Base-by-base conservation (phyloP, 257 asterid genomes). In the Fraxinus americana region DNA sequence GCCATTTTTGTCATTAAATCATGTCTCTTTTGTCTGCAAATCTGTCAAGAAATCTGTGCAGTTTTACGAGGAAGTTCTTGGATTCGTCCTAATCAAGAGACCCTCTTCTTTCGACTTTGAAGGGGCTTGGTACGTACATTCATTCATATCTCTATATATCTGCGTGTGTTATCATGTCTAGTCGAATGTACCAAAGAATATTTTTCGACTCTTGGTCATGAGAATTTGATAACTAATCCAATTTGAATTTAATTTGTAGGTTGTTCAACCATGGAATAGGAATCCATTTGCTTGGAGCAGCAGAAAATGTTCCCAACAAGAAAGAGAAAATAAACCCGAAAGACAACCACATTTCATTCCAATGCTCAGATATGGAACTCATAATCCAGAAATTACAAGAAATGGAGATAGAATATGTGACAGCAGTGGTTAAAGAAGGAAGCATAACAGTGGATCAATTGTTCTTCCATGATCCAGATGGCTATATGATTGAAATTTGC, bases 311-410 rank as follows among this genome's bases (percentile, higher is more conserved):
- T 14, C 39, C 72, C 65, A 72, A 82, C 48, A 75, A 70, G 78
- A 79, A 75, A 23, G 63, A 41, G 9, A 30, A 4, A 54, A 79
- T 82, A 66, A 75, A 82, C 67, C 86, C 86, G 0, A 82, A 82
- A 78, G 81, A 79, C 25, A 83, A 83, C 72, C 86, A 83, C 78
- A 72, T 83, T 70, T 83, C 83, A 10, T 82, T 82, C 27, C 86
- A 82, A 19, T 63, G 69, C 69, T 8, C 69, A 25, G 34, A 63
- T 63, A 63, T 63, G 69, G 16, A 63, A 9, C 69, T 63, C 34
- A 63, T 63, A 3, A 63, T 27, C 2, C 17, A 27, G 35, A 63
- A 63, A 27, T 27, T 63, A 7, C 9, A 63, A 63, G 69, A 63
- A 25, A 63, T 63, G 69, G 1, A 10, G 19, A 63, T 63, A 23